phyloP scores from a whole-genome alignment of 495 filamentous ascomycete species.

The Annulohypoxylon bovei region DNA sequence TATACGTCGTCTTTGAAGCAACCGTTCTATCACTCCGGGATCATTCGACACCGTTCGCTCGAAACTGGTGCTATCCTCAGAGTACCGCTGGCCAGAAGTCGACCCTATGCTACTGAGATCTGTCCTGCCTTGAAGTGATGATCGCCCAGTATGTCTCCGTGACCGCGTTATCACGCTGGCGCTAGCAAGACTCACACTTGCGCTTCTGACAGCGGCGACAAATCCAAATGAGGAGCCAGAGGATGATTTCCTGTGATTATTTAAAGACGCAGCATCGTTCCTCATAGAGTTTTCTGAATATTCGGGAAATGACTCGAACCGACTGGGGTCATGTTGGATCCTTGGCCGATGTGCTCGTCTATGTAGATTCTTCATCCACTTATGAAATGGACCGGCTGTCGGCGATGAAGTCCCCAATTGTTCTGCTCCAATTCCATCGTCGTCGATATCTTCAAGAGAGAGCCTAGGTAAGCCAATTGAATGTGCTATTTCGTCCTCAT shows the following conservation, averaged over 20 bases:
- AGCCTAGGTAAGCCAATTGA: constrained; percentile 42
- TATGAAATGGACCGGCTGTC: constrained; percentile 58
- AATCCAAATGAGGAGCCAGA: constrained; percentile 76
- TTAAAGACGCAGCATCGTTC: constrained; percentile 37
- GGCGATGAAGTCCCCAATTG: constrained; percentile 24
- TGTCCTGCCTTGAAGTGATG: constrained; percentile 64
- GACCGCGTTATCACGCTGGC: constrained; percentile 72
- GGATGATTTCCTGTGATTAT: constrained; percentile 68
- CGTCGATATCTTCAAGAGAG: constrained; percentile 29
- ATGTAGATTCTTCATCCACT: constrained; percentile 68
- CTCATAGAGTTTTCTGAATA: constrained; percentile 52
- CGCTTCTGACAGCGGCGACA: constrained; percentile 79
- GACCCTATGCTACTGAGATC: constrained; percentile 72
- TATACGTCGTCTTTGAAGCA: constrained; percentile 77
- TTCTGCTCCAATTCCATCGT: constrained; percentile 14
- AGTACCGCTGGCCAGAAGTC: constrained; percentile 65
- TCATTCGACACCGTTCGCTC: constrained; percentile 68
- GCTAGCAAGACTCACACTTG: constrained; percentile 75
- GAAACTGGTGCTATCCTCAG: constrained; percentile 71
- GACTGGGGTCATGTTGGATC: constrained; percentile 33
- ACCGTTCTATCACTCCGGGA: constrained; percentile 73
- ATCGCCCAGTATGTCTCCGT: constrained; percentile 60
- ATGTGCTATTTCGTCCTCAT: constrained; percentile 43
- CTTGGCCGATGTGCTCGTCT: constrained; percentile 58
- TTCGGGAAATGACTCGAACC: constrained; percentile 60